phyloP scores from a whole-genome alignment of 2,329 filamentous ascomycete genomes.

The Sarocladium oryzae region DNA sequence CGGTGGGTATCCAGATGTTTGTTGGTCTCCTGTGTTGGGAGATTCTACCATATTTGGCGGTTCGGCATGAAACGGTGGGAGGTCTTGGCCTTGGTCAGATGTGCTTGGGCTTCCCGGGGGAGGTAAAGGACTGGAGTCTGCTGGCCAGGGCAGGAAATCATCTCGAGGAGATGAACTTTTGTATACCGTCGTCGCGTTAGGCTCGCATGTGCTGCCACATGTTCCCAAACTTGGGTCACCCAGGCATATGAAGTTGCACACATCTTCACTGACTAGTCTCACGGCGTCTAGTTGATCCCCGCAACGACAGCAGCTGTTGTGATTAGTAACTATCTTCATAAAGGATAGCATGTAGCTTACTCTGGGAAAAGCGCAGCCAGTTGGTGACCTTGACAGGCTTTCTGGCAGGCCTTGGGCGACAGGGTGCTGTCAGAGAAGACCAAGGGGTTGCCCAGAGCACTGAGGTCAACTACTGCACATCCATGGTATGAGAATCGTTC shows the following conservation, averaged over 20 bases:
- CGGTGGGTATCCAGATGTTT: conserved; percentile 9
- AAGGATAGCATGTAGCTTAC: conserved; percentile 16
- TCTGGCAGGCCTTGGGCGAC: conserved; percentile 22
- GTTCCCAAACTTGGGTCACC: conserved; percentile 21
- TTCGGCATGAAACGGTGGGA: background rate
- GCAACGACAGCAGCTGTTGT: conserved; percentile 26
- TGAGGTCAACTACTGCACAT: conserved; percentile 21
- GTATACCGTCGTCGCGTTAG: conserved; percentile 27
- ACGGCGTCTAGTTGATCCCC: conserved; percentile 25
- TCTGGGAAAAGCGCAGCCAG: conserved; percentile 25
- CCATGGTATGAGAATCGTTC: conserved; percentile 16
- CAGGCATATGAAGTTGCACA: conserved; percentile 26
- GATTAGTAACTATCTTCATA: conserved; percentile 10
- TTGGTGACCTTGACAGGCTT: conserved; percentile 21
- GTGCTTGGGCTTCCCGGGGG: background rate
- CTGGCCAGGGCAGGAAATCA: background rate
- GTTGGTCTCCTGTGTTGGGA: background rate
- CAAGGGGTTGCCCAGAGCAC: conserved; percentile 20
- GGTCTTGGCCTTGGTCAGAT: background rate
- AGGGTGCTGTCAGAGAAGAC: conserved; percentile 16
- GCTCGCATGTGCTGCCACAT: conserved; percentile 26
- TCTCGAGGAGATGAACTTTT: background rate
- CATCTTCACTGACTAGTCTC: conserved; percentile 20
- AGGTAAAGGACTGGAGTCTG: background rate
- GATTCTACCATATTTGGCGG: background rate